Evolutionary conservation across 2,329 filamentous ascomycete genomes (phyloP).

Genomic region (Bisporella sp.): DNA sequence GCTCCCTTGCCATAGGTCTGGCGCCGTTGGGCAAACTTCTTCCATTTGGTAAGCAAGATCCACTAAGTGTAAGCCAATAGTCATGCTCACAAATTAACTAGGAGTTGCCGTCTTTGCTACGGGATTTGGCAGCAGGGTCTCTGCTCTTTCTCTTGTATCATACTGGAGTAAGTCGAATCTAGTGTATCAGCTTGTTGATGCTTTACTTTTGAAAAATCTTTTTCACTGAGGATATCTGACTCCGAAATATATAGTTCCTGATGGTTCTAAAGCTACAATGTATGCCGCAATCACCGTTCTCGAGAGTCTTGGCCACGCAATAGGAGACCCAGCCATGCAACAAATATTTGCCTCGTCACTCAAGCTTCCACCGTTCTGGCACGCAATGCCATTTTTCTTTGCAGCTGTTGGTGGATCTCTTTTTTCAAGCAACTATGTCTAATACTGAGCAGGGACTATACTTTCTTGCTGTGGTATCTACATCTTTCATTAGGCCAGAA

Average conservation of each 20-base stretch:
- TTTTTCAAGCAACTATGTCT: neutral
- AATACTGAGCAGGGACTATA: neutral
- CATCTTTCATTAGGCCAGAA: neutral
- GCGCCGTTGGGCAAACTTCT: conserved; percentile 11
- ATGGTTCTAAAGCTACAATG: conserved; percentile 19
- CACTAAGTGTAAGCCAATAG: neutral
- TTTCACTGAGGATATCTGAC: too few species aligned
- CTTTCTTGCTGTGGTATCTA: conserved; percentile 1
- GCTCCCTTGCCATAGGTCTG: conserved; percentile 19
- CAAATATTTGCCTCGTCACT: conserved; percentile 23
- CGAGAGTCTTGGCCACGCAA: conserved; percentile 24
- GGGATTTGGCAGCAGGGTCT: conserved; percentile 25
- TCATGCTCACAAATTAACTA: conserved; percentile 3
- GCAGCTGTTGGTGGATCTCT: conserved; percentile 18
- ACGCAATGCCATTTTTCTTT: conserved; percentile 24
- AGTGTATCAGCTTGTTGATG: neutral
- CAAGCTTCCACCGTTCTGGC: conserved; percentile 17
- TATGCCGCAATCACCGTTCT: conserved; percentile 24
- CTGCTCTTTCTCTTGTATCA: conserved; percentile 21
- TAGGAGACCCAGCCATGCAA: conserved; percentile 24
- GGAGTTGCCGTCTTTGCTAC: conserved; percentile 17
- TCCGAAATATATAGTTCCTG: conserved; percentile 5
- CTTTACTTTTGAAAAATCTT: neutral
- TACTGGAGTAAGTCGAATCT: conserved; percentile 10
- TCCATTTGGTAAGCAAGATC: conserved; percentile 16